A percentile compares a stretch with the other conserved stretches of the same genome.
phyloP scores from a whole-genome alignment of 1,139 yeast species.

The Pichia terricola region DNA sequence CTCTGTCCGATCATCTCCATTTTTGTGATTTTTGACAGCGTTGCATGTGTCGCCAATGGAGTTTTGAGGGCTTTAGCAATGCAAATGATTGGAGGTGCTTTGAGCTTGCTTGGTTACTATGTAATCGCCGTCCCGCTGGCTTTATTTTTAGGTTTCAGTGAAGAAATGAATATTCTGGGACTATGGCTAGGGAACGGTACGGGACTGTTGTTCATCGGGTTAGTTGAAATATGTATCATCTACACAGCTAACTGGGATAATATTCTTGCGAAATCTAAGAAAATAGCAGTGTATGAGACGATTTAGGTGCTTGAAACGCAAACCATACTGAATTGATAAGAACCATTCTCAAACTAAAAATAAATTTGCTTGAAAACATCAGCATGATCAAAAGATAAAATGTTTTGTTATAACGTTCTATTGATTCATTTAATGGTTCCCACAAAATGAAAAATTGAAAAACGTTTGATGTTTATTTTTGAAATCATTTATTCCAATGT shows the following conservation, averaged over 20 bases:
- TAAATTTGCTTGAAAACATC: too few species aligned
- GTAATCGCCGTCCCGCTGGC: slow-evolving; percentile 64
- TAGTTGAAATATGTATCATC: slow-evolving; percentile 45
- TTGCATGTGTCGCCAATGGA: slow-evolving; percentile 80
- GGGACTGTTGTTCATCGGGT: slow-evolving; percentile 65
- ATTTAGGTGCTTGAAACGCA: too few species aligned
- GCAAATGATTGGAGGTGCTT: slow-evolving; percentile 73
- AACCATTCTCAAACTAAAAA: too few species aligned
- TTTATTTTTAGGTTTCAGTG: slow-evolving; percentile 47
- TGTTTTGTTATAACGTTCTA: too few species aligned
- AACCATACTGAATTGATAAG: too few species aligned
- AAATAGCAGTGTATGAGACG: slow-evolving; percentile 2
- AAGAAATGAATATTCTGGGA: slow-evolving; percentile 50
- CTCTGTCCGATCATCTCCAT: slow-evolving; percentile 67
- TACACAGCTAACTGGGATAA: slow-evolving; percentile 45
- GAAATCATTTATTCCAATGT: too few species aligned
- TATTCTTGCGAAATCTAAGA: slow-evolving; percentile 26
- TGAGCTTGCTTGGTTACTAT: slow-evolving; percentile 71
- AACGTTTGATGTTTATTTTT: too few species aligned
- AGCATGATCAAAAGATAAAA: too few species aligned
- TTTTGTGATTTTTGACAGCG: slow-evolving; percentile 69
- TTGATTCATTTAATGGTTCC: too few species aligned
- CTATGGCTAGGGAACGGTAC: slow-evolving; percentile 84
- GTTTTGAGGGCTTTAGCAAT: slow-evolving; percentile 79
- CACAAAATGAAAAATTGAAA: too few species aligned